Conservation (phyloP, 2,329 filamentous ascomycete genomes). For the Talaromyces sp. region DNA sequence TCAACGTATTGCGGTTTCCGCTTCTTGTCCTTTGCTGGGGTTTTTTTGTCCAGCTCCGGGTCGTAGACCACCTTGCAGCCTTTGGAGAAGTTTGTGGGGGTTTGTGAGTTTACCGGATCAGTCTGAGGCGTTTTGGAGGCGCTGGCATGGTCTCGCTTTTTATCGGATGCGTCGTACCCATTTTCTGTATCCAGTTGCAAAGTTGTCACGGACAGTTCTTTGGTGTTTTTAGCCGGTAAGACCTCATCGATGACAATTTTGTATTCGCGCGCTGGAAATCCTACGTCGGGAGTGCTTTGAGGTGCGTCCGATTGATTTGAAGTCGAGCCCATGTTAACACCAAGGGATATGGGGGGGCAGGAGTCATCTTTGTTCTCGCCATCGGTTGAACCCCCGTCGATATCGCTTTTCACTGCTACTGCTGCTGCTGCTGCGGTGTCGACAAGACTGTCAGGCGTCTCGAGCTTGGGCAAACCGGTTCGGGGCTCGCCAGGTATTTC, state of each 20-base stretch:
- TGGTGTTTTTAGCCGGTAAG: not conserved
- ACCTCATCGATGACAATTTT: not conserved
- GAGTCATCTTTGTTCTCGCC: not conserved
- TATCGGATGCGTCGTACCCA: not conserved
- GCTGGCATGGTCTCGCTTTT: not conserved
- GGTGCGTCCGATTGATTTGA: not conserved
- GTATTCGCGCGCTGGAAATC: not conserved
- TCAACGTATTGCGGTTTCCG: conserved; percentile 49
- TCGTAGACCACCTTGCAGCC: conserved; percentile 59
- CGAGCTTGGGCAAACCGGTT: conserved; percentile 49
- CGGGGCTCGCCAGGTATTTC: conserved; percentile 44
- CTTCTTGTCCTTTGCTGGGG: conserved; percentile 51
- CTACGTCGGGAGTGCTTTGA: not conserved
- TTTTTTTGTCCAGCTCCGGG: conserved; percentile 56
- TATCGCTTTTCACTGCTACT: not conserved
- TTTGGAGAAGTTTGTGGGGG: conserved; percentile 25
- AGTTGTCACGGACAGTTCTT: not conserved
- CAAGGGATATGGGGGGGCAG: conserved; percentile 8
- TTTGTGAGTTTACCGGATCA: not conserved
- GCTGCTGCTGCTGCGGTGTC: conserved; percentile 12
- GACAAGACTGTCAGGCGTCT: conserved; percentile 31
- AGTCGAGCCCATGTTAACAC: not conserved
- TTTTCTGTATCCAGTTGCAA: not conserved
- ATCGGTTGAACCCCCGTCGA: not conserved
- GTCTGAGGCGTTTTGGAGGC: not conserved